Evolutionary conservation across 2,329 filamentous ascomycete genomes (phyloP).

Genomic region (Oidium heveae): DNA sequence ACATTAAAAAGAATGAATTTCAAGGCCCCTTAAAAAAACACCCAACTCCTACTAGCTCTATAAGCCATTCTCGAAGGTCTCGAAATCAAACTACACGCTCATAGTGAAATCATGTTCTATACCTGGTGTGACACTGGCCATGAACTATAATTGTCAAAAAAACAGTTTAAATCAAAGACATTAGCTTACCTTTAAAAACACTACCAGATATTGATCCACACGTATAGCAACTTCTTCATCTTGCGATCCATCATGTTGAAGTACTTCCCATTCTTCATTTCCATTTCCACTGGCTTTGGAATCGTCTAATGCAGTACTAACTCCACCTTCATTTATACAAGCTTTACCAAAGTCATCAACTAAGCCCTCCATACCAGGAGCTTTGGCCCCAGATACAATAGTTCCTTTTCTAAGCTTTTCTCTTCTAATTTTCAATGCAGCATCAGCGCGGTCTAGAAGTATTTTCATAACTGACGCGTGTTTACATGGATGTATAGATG

Average conservation of each 20-base stretch:
- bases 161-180: neutral
- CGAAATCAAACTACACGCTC: constrained; percentile 35
- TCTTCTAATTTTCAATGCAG: constrained; percentile 65
- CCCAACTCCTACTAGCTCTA: no score
- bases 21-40: no score
- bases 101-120: constrained; percentile 98
- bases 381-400: constrained; percentile 19
- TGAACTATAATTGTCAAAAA: constrained; percentile 29
- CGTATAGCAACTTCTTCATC: constrained; percentile 60
- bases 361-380: constrained; percentile 55
- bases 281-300: constrained; percentile 24
- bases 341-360: constrained; percentile 51
- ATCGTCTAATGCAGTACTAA: constrained; percentile 14
- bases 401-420: constrained; percentile 49
- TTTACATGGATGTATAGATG: constrained; percentile 88
- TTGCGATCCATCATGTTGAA: constrained; percentile 27
- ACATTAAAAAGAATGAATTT: no score
- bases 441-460: constrained; percentile 81
- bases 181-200: constrained; percentile 47
- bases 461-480: constrained; percentile 97
- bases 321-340: constrained; percentile 27
- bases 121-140: constrained; percentile 75
- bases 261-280: constrained; percentile 39
- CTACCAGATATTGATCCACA: constrained; percentile 72
- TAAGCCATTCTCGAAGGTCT: no score